Base-by-base conservation (phyloP, 73 alveolate genomes). In the Paramecium biaurelia region DNA sequence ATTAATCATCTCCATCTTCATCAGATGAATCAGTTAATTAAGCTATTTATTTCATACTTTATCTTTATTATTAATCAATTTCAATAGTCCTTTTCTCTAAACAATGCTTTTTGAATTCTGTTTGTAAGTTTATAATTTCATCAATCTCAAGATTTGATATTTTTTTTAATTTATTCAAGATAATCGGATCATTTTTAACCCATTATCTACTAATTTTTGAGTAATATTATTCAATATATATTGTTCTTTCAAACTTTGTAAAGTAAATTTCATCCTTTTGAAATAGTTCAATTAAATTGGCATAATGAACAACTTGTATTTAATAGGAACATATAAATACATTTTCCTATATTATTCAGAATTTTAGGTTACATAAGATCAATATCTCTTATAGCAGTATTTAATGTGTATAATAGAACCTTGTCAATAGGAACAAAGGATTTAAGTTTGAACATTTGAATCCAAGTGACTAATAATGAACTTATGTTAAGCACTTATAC, bases 1-100 rank as follows among this genome's bases (percentile, higher is more conserved):
- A 43, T 43, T 42, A 12, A 45, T 79, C 76, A 38, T 79, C 68
- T 53, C 7, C 20, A 15, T 53, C 90, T 12, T 79, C 90, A 79
- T 79, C 90, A 20, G 90, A 79, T n/a, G 90, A 79, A 43, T 42
- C 90, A 24, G 90, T 79, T 8, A 79, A 47, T 23, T 79, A 24
- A 7, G 84, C 84, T 63, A 15, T 1, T 26, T 63, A 63, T 63
- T 63, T 63, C 15, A 63, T 2, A 32, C 84, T 63, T 63, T 63
- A 26, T 63, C 84, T 63, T 15, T 63, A 63, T 30, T 63, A 63
- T 30, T 63, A 30, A 63, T 63, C 28, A 3, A 63, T 24, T 63
- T 26, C 2, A 63, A 63, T 20, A 10, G 21, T 63, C 7, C 21
- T 63, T 63, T 63, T 7, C 11, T 74, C 87, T 23, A 74, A 14